These are phyloP conservation scores for Colletotrichum agaves DNA, from an alignment of 2,329 filamentous ascomycete species.

Conservation along the genomic window DNA sequence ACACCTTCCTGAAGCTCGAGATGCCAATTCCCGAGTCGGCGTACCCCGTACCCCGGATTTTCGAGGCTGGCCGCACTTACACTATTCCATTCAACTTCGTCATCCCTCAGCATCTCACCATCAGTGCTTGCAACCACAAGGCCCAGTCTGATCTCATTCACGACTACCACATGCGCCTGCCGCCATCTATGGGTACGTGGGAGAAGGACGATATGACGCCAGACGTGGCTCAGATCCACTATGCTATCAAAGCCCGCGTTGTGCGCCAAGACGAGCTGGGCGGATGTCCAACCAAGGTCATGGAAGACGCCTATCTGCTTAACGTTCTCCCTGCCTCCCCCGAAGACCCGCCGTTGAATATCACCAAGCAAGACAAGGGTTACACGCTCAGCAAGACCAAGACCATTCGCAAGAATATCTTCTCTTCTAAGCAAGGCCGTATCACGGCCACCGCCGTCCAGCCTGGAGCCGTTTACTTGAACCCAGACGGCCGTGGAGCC, in stretches of 20 bases:
- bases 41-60: conserved; percentile 59
- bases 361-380: conserved; percentile 58
- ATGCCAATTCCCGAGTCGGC: conserved; percentile 62
- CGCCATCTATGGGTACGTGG: conserved; percentile 64
- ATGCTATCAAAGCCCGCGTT: conserved; percentile 61
- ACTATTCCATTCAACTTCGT: conserved; percentile 69
- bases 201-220: conserved; percentile 65
- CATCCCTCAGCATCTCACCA: conserved; percentile 66
- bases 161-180: conserved; percentile 64
- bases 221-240: conserved; percentile 65
- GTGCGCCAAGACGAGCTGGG: conserved; percentile 46
- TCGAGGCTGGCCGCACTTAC: conserved; percentile 60
- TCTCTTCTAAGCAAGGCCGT: conserved; percentile 62
- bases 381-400: conserved; percentile 64
- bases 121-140: conserved; percentile 65
- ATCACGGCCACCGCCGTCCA: conserved; percentile 58
- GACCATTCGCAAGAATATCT: conserved; percentile 62
- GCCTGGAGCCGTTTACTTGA: conserved; percentile 60
- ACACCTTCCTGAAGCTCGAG: conserved; percentile 65
- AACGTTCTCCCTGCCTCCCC: conserved; percentile 62
- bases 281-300: conserved; percentile 45
- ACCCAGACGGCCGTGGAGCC: conserved; percentile 58
- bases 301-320: conserved; percentile 57
- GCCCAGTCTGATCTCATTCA: conserved; percentile 57
- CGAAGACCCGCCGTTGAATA: conserved; percentile 63